Conservation (phyloP, 169 alveolate species). For the Plasmodium malariae region DNA sequence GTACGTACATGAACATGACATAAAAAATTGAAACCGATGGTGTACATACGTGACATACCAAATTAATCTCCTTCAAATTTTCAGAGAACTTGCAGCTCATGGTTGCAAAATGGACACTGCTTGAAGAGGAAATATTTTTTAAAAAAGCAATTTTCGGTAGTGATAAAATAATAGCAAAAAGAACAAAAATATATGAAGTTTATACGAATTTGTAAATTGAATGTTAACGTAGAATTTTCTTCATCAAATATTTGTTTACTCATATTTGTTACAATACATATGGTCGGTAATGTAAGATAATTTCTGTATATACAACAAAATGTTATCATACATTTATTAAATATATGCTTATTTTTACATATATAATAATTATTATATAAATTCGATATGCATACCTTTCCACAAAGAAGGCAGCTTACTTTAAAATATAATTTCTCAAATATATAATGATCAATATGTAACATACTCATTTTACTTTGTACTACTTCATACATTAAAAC, state of each 20-base stretch:
- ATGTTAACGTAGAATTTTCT: background rate
- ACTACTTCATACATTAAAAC: constrained; percentile 10
- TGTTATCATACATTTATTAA: constrained; percentile 66
- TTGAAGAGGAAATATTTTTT: constrained; percentile 14
- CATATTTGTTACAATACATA: constrained; percentile 1
- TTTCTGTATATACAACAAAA: constrained; percentile 63
- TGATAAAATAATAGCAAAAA: constrained; percentile 50
- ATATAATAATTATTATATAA: constrained; percentile 68
- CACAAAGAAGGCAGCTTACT: constrained; percentile 48
- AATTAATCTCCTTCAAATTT: no score
- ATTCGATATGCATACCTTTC: constrained; percentile 32
- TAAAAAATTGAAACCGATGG: no score
- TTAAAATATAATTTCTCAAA: constrained; percentile 44
- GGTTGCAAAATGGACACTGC: constrained; percentile 72
- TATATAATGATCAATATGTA: constrained; percentile 21
- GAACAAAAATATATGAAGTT: constrained; percentile 30
- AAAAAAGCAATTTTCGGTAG: constrained; percentile 35
- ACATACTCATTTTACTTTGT: background rate
- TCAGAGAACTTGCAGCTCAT: constrained; percentile 14
- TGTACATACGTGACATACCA: no score
- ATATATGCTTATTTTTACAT: constrained; percentile 59
- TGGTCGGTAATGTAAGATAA: constrained; percentile 39
- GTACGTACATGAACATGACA: no score
- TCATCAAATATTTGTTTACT: constrained; percentile 20
- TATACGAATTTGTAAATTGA: constrained; percentile 8